Base-by-base conservation (phyloP, 2,329 filamentous ascomycete genomes). In the Trichoderma sp. region DNA sequence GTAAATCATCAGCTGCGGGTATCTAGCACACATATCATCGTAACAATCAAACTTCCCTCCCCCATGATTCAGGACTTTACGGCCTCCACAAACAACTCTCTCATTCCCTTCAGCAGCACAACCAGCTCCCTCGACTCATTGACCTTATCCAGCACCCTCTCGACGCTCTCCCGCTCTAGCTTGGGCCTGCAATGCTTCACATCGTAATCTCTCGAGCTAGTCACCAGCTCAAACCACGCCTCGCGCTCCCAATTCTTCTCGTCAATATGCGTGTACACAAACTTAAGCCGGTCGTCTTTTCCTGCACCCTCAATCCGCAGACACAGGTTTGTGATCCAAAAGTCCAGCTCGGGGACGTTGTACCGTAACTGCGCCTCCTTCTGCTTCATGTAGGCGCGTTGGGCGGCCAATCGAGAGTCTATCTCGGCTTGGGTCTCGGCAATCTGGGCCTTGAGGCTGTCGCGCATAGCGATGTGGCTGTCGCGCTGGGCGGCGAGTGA, bases 241-340 rank as follows among this genome's bases (percentile, higher is more conserved):
- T 98, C 95, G 72, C 90, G 88, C 76, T 95, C 93, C 91, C 93
- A 95, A 79, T 96, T 91, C 77, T 90, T 89, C 83, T 97, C 94
- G 78, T 97, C 90, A 59, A 98, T 85, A 80, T 97, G 93, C 32
- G 90, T 92, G 79, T 94, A 99, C 3, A 96, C 88, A 80, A 99
- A 97, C 81, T 95, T 95, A 76, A 99, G 85, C 30, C 93, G 88
- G 81, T 98, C 95, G 74, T 93, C 91, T 78, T 89, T 88, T 1
- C 93, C 95, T 0, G 93, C 93, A 2, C 95, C 95, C 79, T 98
- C 95, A 78, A 99, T 97, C 73, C 92, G 87, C 79, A 98, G 81
- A 72, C 95, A 95, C 72, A 99, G 85, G 79, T 95, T 96, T 69
- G 92, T 92, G 80, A 97, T 93, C 96, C 96, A 99, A 80, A 98